These are phyloP conservation scores for Populus hybrid DNA, from an alignment of 441 rosid genomes.

Conservation along the genomic window DNA sequence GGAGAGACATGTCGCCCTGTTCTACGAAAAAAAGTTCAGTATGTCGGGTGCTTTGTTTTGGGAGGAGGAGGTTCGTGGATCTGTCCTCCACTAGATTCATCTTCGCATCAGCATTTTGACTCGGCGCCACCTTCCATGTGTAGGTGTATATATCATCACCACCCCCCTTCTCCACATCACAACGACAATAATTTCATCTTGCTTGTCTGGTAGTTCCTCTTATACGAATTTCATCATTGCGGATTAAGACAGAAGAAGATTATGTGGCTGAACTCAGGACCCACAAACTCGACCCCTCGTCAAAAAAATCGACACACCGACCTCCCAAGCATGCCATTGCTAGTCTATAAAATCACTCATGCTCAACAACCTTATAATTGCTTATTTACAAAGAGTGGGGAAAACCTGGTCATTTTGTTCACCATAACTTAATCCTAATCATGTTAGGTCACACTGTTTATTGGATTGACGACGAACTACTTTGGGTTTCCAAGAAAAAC, in stretches of 20 bases:
- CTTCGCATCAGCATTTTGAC: conserved; percentile 17
- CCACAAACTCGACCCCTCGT: not conserved
- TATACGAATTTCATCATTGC: not conserved
- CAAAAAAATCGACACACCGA: not conserved
- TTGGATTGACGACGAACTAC: not conserved
- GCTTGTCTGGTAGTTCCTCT: not conserved
- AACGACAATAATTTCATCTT: not conserved
- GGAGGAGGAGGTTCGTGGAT: conserved; percentile 36
- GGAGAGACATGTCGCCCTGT: conserved; percentile 28
- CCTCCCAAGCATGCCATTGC: not conserved
- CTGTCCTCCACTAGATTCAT: conserved; percentile 22
- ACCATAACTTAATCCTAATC: not conserved
- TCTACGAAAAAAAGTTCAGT: conserved; percentile 8
- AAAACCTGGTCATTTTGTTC: not conserved
- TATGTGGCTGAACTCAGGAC: not conserved
- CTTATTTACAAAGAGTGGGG: not conserved
- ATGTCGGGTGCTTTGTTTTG: conserved; percentile 19
- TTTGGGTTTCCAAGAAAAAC: not conserved
- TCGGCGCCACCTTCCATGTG: conserved; percentile 5
- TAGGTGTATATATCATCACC: not conserved
- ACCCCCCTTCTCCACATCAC: not conserved
- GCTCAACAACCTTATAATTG: not conserved
- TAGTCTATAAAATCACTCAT: not conserved
- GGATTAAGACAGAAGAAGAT: not conserved
- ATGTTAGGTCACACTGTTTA: not conserved